A percentile compares a stretch with the other conserved stretches of the same genome.
Conservation (phyloP, 305 asterid species). For the Plantago rigida region DNA sequence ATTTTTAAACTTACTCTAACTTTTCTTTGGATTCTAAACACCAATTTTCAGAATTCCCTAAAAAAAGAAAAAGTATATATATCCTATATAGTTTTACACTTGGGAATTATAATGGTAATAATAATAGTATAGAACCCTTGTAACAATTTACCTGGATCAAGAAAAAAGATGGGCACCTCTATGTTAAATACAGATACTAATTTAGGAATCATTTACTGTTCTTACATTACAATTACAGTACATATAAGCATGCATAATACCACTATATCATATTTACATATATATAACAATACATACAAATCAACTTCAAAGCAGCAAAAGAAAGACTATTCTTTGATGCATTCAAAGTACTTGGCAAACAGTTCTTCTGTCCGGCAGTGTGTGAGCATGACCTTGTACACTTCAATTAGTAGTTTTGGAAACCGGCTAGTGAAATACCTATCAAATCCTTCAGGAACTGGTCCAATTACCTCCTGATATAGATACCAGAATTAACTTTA, state of each 20-base stretch:
- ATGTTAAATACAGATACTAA: too few species aligned
- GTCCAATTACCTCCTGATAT: slow-evolving; percentile 61
- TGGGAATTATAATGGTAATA: too few species aligned
- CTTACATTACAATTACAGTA: neutral
- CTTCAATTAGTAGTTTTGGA: slow-evolving; percentile 68
- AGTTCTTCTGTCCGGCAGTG: slow-evolving; percentile 55
- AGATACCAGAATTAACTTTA: slow-evolving; percentile 13
- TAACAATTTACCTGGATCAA: too few species aligned
- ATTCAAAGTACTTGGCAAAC: slow-evolving; percentile 55
- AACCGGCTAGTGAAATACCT: slow-evolving; percentile 64
- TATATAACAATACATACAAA: neutral
- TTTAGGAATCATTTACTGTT: neutral
- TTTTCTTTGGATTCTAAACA: too few species aligned
- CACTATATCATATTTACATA: too few species aligned
- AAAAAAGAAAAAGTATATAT: too few species aligned
- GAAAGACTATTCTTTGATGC: slow-evolving; percentile 21
- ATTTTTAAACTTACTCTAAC: neutral
- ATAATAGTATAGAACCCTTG: too few species aligned
- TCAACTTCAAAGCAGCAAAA: slow-evolving; percentile 2
- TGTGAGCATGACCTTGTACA: slow-evolving; percentile 53
- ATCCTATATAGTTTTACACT: too few species aligned
- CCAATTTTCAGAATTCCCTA: too few species aligned
- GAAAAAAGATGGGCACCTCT: too few species aligned
- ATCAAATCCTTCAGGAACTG: slow-evolving; percentile 77
- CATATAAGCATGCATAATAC: too few species aligned